Evolutionary conservation across 164 flowering plant genomes (phyloP), one percentile per base, ranked within the genome.

Genomic region (Malania oleifera): DNA sequence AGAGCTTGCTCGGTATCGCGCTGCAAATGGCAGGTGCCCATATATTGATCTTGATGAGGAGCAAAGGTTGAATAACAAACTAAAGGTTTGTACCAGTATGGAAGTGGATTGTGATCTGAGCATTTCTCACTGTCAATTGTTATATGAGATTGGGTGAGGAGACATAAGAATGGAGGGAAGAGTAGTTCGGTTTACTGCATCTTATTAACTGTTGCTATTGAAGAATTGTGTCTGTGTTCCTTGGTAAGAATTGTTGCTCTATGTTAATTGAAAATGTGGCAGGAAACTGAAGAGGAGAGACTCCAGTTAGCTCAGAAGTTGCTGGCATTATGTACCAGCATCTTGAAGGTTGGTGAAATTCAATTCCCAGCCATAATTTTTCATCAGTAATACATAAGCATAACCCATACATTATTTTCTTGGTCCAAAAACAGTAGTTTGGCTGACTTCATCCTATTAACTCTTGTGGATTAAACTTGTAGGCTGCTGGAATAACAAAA

Each of bases 281-380:
- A 87, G 96, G 90, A 87, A 68, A 66, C 73, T n/a, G 92, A 89
- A 66, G 84, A 82, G 41, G 98, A 85, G 65, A 89, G 77, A 52
- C 64, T 83, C 51, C 95, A 87, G 57, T 57, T 91, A 51, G 96
- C 95, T 18, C 87, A 84, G 66, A 82, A 76, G 66, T 61, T 92
- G 48, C 38, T 87, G 55, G 68, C 77, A 60, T 65, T 89, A 61
- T 87, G 88, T 66, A 92, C 91, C 56, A 79, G 76, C 73, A 77
- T 89, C 70, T 64, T 92, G 53, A 85, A 88, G 98, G 98, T 87
- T n/a, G 22, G 67, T 44, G 3, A 26, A 41, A 13, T 15, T 47
- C n/a, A 23, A 20, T 22, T 20, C 26, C 26, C 26, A 20, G 25
- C 26, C 13, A 19, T 46, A 5, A 20, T 46, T 46, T 23, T 19